Evolutionary conservation across 176 grass and related monocot species (phyloP), one percentile per base, ranked within the genome.

Genomic region (Dactylis glomerata): DNA sequence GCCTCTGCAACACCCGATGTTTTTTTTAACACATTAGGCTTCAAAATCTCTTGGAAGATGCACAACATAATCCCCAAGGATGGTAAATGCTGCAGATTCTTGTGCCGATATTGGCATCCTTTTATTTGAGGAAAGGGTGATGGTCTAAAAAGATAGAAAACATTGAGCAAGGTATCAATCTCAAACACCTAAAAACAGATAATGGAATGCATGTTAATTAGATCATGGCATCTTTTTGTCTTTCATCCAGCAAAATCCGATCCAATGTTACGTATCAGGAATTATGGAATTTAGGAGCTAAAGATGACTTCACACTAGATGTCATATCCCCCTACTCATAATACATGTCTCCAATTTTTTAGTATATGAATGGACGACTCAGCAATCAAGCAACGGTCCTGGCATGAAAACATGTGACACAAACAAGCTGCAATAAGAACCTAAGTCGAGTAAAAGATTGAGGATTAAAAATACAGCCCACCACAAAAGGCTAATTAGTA

Each of bases 101-200:
- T 91, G 89, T 19, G 95, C 74, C 67, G 56, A 47, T 44, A 70
- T 24, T 19, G 96, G 93, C 87, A 98, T 90, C 65, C 68, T 88
- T 87, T 77, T 77, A 88, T 95, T 85, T 67, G 85, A 91, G 22
- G 88, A 92, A 72, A 77, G 72, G 51, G 94, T 46, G 37, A 50
- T 69, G 57, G 71, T 76, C 96, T 95, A 89, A 59, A 76, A 91
- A 70, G 78, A 82, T 44, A 82, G 24, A 58, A 69, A 64, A 84
- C 61, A 87, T 38, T 84, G 23, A 81, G 49, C 30, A 84, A 81
- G 76, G n/a, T 55, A 78, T 57, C 30, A 28, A 73, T 34, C 76
- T 20, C 65, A 59, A 46, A 63, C 47, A 52, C 24, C 26, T 6
- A 79, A 82, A 58, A 73, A 45, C 34, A 80, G 27, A 46, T 19